Base-by-base conservation (phyloP, 2,329 filamentous ascomycete species). In the Fusarium agapanthi region DNA sequence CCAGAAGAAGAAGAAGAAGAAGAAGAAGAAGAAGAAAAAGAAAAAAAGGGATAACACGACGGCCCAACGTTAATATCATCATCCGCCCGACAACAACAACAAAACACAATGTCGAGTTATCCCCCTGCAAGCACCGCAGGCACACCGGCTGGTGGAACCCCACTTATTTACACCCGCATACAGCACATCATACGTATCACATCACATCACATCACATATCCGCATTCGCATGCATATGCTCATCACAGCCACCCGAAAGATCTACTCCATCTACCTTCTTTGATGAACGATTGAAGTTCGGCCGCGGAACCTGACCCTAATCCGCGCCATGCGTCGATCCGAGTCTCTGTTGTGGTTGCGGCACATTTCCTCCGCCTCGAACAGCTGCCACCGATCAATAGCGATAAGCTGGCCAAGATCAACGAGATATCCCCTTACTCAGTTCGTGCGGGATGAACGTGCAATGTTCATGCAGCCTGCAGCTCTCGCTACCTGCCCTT, bases 171-270 rank as follows among this genome's bases (percentile, higher is more conserved):
- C 56, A 65, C 55, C 34, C 67, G 61, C 61, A 64, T 64, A 64
- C 66, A 64, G 66, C 37, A 69, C 65, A 69, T 69, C 66, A 69
- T 69, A 69, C 65, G 53, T 64, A 69, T 69, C 66, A 69, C 65
- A 69, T 67, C 61, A 69, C 65, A 69, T 67, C 61, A 55, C 65
- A 58, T 70, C 70, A 71, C 69, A 65, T 69, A 71, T 73, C 57
- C 63, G 62, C 70, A 54, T 74, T 62, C 63, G 51, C 71, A 57
- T 74, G 71, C 71, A 73, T 71, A 74, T 74, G 71, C 59, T 24
- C 71, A 74, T 74, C 71, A 74, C 71, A 71, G 67, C 71, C 71
- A 72, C 63, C 62, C 55, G 71, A 68, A 73, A 75, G 69, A 73
- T 73, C 70, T 57, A 48, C 44, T 54, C 50, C 26, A 28, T 41